Evolutionary conservation across 2,329 filamentous ascomycete species (phyloP).

Genomic region (Penicillium sp.): DNA sequence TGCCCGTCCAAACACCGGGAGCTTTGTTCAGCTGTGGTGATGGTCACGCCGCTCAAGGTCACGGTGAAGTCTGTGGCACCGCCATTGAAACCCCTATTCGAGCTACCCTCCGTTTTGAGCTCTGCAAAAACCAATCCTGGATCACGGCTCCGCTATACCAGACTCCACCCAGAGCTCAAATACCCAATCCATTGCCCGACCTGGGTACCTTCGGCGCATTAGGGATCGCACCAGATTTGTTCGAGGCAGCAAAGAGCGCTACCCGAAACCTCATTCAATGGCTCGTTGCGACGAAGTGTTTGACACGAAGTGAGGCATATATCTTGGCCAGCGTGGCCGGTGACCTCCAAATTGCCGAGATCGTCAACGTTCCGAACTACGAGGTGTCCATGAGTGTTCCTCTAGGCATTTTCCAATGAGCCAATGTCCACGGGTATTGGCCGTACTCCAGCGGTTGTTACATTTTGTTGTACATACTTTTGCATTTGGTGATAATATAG

Average conservation of each 20-base stretch:
- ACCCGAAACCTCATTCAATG: slow-evolving; percentile 47
- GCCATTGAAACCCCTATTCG: slow-evolving; percentile 52
- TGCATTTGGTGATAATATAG: neutral
- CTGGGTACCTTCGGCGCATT: slow-evolving; percentile 45
- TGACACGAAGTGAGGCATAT: slow-evolving; percentile 47
- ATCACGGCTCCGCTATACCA: slow-evolving; percentile 47
- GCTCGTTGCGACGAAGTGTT: slow-evolving; percentile 44
- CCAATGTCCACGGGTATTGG: neutral
- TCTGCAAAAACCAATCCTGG: slow-evolving; percentile 45
- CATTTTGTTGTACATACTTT: neutral
- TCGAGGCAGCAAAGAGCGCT: slow-evolving; percentile 47
- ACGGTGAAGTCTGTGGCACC: slow-evolving; percentile 53
- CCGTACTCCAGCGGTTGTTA: neutral
- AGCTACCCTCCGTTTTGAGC: slow-evolving; percentile 46
- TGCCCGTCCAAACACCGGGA: slow-evolving; percentile 47
- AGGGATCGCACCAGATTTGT: slow-evolving; percentile 45
- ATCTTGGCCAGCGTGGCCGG: slow-evolving; percentile 50
- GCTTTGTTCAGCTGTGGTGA: slow-evolving; percentile 52
- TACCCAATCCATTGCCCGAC: slow-evolving; percentile 23
- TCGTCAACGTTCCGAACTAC: slow-evolving; percentile 52
- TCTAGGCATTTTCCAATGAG: slow-evolving; percentile 42
- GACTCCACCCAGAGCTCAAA: slow-evolving; percentile 29
- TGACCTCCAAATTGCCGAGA: slow-evolving; percentile 49
- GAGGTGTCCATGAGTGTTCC: slow-evolving; percentile 48
- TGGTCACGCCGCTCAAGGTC: slow-evolving; percentile 51